Evolutionary conservation across 2,329 filamentous ascomycete species (phyloP), one percentile per base, ranked within the genome.

Genomic region (Aspergillus sp.): DNA sequence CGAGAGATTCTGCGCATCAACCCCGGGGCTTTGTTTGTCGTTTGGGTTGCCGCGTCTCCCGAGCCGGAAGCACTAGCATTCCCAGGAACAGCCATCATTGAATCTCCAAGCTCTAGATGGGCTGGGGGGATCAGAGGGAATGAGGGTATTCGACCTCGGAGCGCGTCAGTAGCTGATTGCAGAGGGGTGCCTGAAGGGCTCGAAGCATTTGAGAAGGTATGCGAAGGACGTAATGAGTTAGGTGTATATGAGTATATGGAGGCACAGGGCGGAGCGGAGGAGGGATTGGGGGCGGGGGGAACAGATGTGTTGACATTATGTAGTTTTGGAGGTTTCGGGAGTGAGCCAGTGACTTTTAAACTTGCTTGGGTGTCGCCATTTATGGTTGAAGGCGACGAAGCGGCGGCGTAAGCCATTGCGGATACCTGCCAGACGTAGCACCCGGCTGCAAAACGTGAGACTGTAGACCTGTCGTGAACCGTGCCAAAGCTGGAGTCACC

Each of bases 1-100:
- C 90, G 91, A 32, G 95, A 98, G 21, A 97, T 81, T 64, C 93
- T 86, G 64, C 95, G 88, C 66, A 98, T 96, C 59, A 98, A 77
- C 53, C 84, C 84, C 3, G 88, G 84, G 38, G 84, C 85, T 69
- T 87, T 86, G 61, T 66, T 72, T 44, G 70, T 64, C 70, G 81
- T 83, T 52, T 81, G 75, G 23, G 81, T 78, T 60, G 86, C 72
- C 55, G 83, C 83, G 62, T 90, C 87, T 51, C 84, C 85, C 5
- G 89, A 88, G 66, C 81, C 86, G 25, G 79, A 75, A 41, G 76
- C 73, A 17, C 73, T 76, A n/a, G 75, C 69, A 32, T 73, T 73
- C 11, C 78, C 73, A 32, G 80, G 77, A 63, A 78, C 63, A 64
- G 72, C 71, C 63, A 91, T 77, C 49, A 90, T 81, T n/a, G 90